phyloP scores from a whole-genome alignment of 805 yeast genomes.

The Pichia thaimueangensis region DNA sequence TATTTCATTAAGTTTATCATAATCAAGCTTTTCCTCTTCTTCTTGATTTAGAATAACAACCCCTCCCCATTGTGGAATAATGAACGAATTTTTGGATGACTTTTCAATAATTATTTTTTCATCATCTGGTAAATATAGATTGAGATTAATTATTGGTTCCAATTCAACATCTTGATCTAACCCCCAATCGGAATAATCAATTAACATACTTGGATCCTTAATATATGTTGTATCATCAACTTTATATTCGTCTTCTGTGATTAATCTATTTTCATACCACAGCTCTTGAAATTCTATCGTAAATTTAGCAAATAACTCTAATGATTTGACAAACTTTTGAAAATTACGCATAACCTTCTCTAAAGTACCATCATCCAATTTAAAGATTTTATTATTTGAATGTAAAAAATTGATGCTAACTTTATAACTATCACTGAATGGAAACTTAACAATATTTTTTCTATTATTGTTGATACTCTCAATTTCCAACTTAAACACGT shows the following conservation, averaged over 20 bases:
- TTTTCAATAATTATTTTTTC: slow-evolving; percentile 41
- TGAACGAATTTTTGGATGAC: slow-evolving; percentile 48
- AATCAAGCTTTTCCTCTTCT: slow-evolving; percentile 4
- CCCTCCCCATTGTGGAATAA: slow-evolving; percentile 92
- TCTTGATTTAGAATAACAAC: slow-evolving; percentile 42
- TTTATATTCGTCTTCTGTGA: slow-evolving; percentile 21
- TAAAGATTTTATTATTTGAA: slow-evolving; percentile 59
- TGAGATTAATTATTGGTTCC: slow-evolving; percentile 64
- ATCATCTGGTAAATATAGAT: slow-evolving; percentile 55
- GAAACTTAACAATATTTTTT: slow-evolving; percentile 33
- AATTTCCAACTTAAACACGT: slow-evolving; percentile 28
- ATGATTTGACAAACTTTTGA: slow-evolving; percentile 43
- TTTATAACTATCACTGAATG: slow-evolving; percentile 62
- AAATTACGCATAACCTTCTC: slow-evolving; percentile 28
- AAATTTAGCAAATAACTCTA: slow-evolving; percentile 58
- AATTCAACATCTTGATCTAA: slow-evolving; percentile 41
- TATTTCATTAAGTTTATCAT: slow-evolving; percentile 27
- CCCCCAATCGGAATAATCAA: slow-evolving; percentile 85
- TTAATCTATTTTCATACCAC: slow-evolving; percentile 46
- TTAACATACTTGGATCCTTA: slow-evolving; percentile 62
- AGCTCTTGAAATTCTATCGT: slow-evolving; percentile 75
- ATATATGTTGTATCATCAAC: slow-evolving; percentile 29
- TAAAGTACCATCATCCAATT: slow-evolving; percentile 70
- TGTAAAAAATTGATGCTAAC: slow-evolving; percentile 68
- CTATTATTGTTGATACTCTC: slow-evolving; percentile 19